phyloP scores from a whole-genome alignment of 2,329 filamentous ascomycete genomes.

The Pezicula rhizophila region DNA sequence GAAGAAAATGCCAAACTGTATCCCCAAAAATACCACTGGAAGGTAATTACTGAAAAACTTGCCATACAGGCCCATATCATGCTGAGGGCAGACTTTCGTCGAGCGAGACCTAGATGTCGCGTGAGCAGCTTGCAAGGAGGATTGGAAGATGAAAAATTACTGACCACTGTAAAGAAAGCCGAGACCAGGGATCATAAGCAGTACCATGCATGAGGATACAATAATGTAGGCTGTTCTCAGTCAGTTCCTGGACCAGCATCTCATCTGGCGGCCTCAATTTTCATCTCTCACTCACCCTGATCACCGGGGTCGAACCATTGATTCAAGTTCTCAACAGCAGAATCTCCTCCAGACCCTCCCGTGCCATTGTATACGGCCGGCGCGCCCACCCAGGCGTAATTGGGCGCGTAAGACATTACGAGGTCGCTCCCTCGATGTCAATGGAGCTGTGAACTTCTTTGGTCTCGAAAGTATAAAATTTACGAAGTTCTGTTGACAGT shows the following conservation, averaged over 20 bases:
- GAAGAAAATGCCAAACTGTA: constrained; percentile 90
- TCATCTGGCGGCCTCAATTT: not conserved
- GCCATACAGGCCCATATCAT: constrained; percentile 98
- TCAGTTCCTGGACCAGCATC: not conserved
- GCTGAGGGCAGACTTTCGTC: constrained; percentile 92
- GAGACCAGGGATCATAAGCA: constrained; percentile 95
- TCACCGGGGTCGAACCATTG: constrained; percentile 93
- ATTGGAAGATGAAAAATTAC: not conserved
- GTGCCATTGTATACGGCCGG: constrained; percentile 59
- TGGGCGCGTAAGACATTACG: constrained; percentile 17
- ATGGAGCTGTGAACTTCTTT: too few relatives aligned
- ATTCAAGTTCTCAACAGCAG: constrained; percentile 78
- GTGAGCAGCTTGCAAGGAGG: not conserved
- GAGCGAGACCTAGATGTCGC: constrained; percentile 71
- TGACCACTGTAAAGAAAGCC: constrained; percentile 71
- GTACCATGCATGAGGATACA: constrained; percentile 81
- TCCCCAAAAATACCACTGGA: constrained; percentile 99
- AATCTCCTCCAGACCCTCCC: constrained; percentile 28
- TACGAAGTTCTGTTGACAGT: too few relatives aligned
- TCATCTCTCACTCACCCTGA: constrained; percentile 37
- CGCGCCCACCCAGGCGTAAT: constrained; percentile 51
- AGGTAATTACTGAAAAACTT: constrained; percentile 82
- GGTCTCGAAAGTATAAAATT: not conserved
- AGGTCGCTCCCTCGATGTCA: not conserved
- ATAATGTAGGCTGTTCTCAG: constrained; percentile 68